Evolutionary conservation across 2,329 filamentous ascomycete species (phyloP), one percentile per base, ranked within the genome.

Genomic region (Chaetomiaceae sp.): DNA sequence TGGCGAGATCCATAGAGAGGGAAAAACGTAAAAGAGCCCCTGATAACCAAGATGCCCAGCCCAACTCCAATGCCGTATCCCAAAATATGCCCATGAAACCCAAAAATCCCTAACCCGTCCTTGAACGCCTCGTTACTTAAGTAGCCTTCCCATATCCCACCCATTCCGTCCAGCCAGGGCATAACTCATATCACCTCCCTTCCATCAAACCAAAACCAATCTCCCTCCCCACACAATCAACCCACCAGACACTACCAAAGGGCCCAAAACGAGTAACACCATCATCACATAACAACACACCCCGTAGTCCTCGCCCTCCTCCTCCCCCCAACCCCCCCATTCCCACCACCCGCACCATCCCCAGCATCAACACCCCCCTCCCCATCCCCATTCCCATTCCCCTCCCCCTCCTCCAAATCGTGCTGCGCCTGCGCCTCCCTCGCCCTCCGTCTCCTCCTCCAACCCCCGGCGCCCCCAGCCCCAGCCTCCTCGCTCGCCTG

Each of bases 401-500:
- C 40, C 22, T 6, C 86, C 40, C 88, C 88, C 59, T 91, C 88
- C 67, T 96, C 91, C 61, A 89, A 83, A 43, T 87, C 84, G 70
- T 94, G 89, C 61, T 89, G 76, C 66, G 86, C 78, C 66, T 90
- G 86, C 5, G 91, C 90, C 67, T 95, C 89, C 43, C 91, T 80
- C 2, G 89, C 89, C 55, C 91, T 79, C 54, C 91, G 79, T 46
- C 91, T 79, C 59, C 91, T 77, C 54, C 91, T 77, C 50, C 91
- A 78, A 2, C 80, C 75, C 6, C 87, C 84, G 1, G 78, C 79
- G 2, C 86, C 89, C 2, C 74, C 76, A 3, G 81, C 80, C 3
- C 86, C 88, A 0, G 88, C 89, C 67, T 96, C 92, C 69, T 96
- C 90, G 47, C 82, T 88, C 15, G 89, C 85, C 72, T 95, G 89